These are phyloP conservation scores for Diphasiastrum complanatum DNA, from an alignment of 83 land plant species.

Conservation along the genomic window DNA sequence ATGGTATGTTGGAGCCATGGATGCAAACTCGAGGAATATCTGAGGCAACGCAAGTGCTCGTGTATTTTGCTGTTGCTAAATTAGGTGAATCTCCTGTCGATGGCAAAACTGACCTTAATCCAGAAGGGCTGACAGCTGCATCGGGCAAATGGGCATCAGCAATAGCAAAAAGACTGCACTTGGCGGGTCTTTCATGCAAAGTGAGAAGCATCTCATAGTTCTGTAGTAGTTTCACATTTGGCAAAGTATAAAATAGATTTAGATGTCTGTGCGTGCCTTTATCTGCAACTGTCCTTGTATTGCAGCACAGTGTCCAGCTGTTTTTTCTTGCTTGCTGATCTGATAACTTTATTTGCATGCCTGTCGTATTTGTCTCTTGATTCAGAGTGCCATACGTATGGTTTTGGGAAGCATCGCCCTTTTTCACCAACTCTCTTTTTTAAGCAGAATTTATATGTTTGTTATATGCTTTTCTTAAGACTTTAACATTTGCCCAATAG, in stretches of 20 bases:
- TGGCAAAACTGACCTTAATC: constrained; percentile 91
- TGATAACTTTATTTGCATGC: not conserved
- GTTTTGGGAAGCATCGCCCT: too few species aligned
- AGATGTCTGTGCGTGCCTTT: not conserved
- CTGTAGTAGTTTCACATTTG: too few species aligned
- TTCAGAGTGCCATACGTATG: too few species aligned
- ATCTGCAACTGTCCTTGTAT: not conserved
- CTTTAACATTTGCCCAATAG: too few species aligned
- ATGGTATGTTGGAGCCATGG: constrained; percentile 99
- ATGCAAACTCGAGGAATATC: constrained; percentile 58
- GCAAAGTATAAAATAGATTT: too few species aligned
- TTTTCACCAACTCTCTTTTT: too few species aligned
- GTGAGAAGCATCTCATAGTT: too few species aligned
- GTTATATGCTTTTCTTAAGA: too few species aligned
- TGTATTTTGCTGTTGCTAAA: constrained; percentile 92
- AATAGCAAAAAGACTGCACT: constrained; percentile 62
- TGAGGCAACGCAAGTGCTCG: constrained; percentile 77
- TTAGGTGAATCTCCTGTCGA: constrained; percentile 85
- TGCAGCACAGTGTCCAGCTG: not conserved
- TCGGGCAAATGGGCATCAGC: constrained; percentile 95
- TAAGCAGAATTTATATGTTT: too few species aligned
- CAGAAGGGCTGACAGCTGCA: constrained; percentile 92
- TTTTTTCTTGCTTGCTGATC: not conserved
- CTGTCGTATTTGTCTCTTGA: not conserved
- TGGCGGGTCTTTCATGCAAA: constrained; percentile 90